Conservation (phyloP, 1,284 basidiomycete species). For the Trichosporon faecale region DNA sequence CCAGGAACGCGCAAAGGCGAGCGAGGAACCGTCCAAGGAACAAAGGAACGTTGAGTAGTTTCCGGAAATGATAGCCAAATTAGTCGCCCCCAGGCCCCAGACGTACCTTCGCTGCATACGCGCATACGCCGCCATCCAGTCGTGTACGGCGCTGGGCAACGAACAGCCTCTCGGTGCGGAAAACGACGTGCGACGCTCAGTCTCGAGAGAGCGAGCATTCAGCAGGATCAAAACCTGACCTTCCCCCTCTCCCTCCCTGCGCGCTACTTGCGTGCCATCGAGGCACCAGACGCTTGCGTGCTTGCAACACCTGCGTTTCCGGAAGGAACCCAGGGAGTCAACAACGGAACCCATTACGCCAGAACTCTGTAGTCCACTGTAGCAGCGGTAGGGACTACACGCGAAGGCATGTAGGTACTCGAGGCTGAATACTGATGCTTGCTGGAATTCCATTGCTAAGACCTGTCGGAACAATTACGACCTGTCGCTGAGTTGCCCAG, state of each 20-base stretch:
- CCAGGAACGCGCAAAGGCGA: background rate
- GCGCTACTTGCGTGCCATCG: background rate
- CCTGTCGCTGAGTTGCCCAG: background rate
- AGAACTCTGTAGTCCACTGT: background rate
- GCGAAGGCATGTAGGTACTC: background rate
- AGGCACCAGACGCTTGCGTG: background rate
- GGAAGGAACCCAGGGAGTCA: background rate
- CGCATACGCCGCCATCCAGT: background rate
- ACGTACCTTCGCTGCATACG: background rate
- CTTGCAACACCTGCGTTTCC: background rate
- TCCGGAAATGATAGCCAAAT: background rate
- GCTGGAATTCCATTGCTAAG: background rate
- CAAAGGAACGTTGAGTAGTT: conserved; percentile 2
- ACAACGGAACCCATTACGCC: background rate
- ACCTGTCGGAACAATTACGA: background rate
- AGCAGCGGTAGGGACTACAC: background rate
- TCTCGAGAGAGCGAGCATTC: background rate
- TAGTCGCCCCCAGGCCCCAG: background rate
- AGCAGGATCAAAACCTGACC: background rate
- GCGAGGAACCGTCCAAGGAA: background rate
- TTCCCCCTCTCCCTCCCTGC: background rate
- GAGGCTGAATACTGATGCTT: background rate
- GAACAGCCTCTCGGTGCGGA: background rate
- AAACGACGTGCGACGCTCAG: background rate
- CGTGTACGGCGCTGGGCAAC: too few relatives aligned